Evolutionary conservation across 805 yeast species (phyloP), one percentile per base, ranked within the genome.

Genomic region (Saitoella complicata): DNA sequence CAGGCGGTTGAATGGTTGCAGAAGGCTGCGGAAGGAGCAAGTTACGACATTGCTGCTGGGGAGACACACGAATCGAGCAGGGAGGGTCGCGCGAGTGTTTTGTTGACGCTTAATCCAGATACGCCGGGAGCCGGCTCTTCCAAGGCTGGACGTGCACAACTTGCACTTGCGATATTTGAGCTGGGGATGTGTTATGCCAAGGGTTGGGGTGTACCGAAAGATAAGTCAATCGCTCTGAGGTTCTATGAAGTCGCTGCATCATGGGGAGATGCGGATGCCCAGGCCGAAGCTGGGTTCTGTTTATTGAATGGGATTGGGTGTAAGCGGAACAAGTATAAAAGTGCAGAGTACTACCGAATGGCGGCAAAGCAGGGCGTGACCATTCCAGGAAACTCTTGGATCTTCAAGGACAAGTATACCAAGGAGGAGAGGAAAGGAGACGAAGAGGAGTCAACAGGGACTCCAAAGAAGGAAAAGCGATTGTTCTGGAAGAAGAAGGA

Each of bases 231-330:
- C 51, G 88, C 82, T 0, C 62, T 80, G 31, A 66, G 66, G 48
- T 72, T 73, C 50, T 61, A 79, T 41, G 80, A 79, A 47, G 69
- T 72, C 53, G 75, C 85, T 1, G 88, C 77, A 0, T 65, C 76
- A 6, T 59, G 77, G 56, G 91, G 88, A 2, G 74, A 75, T 52
- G 66, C 71, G 1, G 80, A 78, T 47, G 78, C 86, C 0, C 73
- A 80, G 76, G 64, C 75, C 30, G 74, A 76, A 47, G 73, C 83
- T 37, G 93, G 88, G 1, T 60, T 80, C n/a, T 81, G 83, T 78
- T 65, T 74, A 43, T 64, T 68, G 32, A 76, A 73, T 50, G 70
- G 79, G 1, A 54, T 55, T 5, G 57, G 59, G 7, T 67, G 75
- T 44, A 75, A 75, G 59, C 76, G 73, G 53, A 81, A 82, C 55